These are phyloP conservation scores for Solanum pinnatisectum DNA, from an alignment of 257 asterid genomes.

Conservation along the genomic window DNA sequence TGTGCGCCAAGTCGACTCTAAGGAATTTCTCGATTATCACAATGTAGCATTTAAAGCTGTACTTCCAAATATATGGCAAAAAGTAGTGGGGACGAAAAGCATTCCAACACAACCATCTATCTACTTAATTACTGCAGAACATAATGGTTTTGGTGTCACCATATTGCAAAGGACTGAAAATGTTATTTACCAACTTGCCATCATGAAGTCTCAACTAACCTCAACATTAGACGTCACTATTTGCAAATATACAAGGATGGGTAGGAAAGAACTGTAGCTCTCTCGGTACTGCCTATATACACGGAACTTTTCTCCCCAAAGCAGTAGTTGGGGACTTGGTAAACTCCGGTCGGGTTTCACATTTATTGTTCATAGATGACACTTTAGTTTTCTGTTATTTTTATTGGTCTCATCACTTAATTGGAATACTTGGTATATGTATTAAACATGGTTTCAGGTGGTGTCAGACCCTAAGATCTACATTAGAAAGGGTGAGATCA, in stretches of 20 bases:
- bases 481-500: neutral
- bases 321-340: neutral
- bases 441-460: neutral
- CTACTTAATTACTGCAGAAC: neutral
- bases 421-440: neutral
- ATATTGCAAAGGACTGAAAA: neutral
- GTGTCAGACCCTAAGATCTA: neutral
- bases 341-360: neutral
- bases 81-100: neutral
- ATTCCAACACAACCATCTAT: neutral
- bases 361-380: neutral
- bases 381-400: neutral
- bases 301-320: neutral
- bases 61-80: neutral
- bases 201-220: neutral
- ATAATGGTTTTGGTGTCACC: neutral
- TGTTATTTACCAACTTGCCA: neutral
- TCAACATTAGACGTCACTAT: neutral
- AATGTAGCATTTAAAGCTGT: neutral
- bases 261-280: neutral
- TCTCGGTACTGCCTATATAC: neutral
- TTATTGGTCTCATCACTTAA: neutral
- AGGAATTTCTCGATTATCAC: neutral
- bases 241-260: neutral
- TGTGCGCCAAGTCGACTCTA: neutral